These are phyloP conservation scores for Hortiboletus campestris DNA, from an alignment of 768 basidiomycete species.

Conservation along the genomic window DNA sequence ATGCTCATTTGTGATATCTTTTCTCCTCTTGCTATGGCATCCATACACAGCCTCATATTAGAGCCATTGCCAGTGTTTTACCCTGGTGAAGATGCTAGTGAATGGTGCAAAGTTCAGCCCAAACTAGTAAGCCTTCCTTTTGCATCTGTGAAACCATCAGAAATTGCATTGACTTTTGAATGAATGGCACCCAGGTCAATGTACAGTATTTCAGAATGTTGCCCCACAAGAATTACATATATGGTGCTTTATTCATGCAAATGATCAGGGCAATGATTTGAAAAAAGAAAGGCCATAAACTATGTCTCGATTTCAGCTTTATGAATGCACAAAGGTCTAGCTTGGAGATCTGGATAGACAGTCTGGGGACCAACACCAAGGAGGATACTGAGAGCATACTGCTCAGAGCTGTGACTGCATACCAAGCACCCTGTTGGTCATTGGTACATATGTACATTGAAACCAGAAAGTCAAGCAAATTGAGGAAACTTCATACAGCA, in stretches of 20 bases:
- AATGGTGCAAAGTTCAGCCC: not conserved
- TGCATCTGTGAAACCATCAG: too few species aligned
- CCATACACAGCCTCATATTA: too few species aligned
- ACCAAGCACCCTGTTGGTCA: not conserved
- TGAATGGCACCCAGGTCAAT: not conserved
- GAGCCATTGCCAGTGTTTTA: not conserved
- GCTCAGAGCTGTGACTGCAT: not conserved
- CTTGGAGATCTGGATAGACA: not conserved
- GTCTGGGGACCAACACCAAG: not conserved
- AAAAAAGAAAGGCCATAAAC: not conserved
- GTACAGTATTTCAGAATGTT: not conserved
- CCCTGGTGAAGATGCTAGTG: not conserved
- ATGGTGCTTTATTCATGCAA: not conserved
- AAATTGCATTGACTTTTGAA: not conserved
- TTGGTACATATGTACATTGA: not conserved
- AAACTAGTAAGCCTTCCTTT: not conserved
- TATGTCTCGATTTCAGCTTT: not conserved
- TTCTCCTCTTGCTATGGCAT: too few species aligned
- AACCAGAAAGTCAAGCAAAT: not conserved
- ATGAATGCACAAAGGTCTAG: not conserved
- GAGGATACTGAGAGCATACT: not conserved
- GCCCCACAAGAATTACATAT: not conserved
- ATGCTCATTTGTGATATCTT: too few species aligned
- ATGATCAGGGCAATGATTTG: not conserved
- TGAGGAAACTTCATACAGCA: not conserved